Base-by-base conservation (phyloP, 2,329 filamentous ascomycete species). In the Parascedosporium putredinis region DNA sequence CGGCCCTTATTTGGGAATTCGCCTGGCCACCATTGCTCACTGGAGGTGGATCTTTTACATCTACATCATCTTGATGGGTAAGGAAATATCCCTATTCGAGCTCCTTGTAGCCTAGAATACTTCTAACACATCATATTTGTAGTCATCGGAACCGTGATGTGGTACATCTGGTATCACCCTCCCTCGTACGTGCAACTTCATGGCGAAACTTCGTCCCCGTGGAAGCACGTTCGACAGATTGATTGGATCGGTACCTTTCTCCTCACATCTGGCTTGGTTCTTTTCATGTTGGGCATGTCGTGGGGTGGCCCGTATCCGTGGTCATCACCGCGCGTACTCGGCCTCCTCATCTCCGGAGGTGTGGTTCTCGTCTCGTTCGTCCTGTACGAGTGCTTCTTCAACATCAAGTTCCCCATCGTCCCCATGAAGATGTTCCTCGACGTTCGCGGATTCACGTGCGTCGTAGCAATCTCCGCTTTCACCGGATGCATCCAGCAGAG, bases 351-450 rank as follows among this genome's bases (percentile, higher is more conserved):
- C 24, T 53, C 55, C 12, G 60, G 60, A 42, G 52, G 40, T 3
- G 45, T 58, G 2, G 7, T 16, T 16, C 16, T 34, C 12, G 25
- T 60, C 38, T 42, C 50, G 2, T 64, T 60, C 50, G 55, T 57
- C 50, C 54, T 64, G 40, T 64, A 56, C 34, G 56, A 56, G 16
- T 34, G 31, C 31, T 34, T 34, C 31, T 34, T 34, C 31, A 50
- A 56, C 57, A 29, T 51, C 5, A 20, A 52, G 47, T 46, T 45
- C 18, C 58, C 58, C 3, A 58, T 61, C 38, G 54, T 62, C 4
- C 60, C 59, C 1, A 62, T 62, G 59, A 55, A 56, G 51, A 55
- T 64, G 20, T 64, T 64, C 57, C 58, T 56, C 52, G 62, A 64
- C 49, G 27, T 64, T 29, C 56, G 61, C 10, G 60, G 59, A 45